Evolutionary conservation across 306 rosid species (phyloP), one percentile per base, ranked within the genome.

Genomic region (Fragaria ananassa): DNA sequence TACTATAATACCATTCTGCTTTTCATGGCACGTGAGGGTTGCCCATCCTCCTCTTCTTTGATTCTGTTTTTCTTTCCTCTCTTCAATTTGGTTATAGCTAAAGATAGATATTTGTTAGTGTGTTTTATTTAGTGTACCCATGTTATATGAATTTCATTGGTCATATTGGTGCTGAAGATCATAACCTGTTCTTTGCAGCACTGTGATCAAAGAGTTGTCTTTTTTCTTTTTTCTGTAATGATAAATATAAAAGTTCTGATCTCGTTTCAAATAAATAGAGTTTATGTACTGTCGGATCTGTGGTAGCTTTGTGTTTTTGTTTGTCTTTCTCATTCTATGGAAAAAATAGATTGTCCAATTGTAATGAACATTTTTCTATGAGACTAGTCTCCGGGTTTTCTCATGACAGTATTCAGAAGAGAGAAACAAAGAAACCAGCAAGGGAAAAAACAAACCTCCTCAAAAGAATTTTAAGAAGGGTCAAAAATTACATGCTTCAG

Each of bases 11-110:
- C 86, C 82, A 80, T 85, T 86, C 73, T 82, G 86, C 90, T 91
- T 89, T 89, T 80, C 90, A 81, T 84, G 90, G 76, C 88, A 91
- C 80, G 86, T 88, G 87, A 70, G 86, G 81, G 64, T 83, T 84
- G 85, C 86, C 71, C 46, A 75, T 79, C 73, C 68, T 80, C 73
- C 71, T 74, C 53, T 71, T 46, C 76, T 75, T 57, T 74, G 60
- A 51, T 70, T 77, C 70, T 58, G 35, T 68, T 19, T 45, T 41
- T 35, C 63, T 74, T 79, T 67, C 62, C 13, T 75, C 57, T 25
- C 29, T 74, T 74, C 35, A 34, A 7, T 61, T 74, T 61, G 31
- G 78, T 21, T 39, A 37, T 57, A 34, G 41, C 41, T 25, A 27
- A 2, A 19, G 47, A 72, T 5, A 47, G 68, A 60, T 74, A 17